Conservation (phyloP, 1,139 yeast species). For the Candida freyschussii region DNA sequence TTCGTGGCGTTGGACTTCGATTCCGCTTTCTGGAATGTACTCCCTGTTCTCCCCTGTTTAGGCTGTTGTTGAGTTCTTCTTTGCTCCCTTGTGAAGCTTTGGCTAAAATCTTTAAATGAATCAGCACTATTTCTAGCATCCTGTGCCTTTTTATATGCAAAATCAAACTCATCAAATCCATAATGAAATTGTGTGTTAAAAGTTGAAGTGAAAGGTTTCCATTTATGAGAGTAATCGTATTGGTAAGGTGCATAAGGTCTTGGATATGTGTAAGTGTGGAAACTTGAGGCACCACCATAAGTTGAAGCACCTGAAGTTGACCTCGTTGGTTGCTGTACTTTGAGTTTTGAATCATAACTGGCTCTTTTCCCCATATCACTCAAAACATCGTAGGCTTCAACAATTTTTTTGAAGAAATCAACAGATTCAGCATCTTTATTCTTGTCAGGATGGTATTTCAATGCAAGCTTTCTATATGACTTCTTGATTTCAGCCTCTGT, state of each 20-base stretch:
- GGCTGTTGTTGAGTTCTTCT: not conserved
- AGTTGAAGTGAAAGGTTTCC: no score
- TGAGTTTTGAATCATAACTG: constrained; percentile 40
- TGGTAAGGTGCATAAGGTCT: no score
- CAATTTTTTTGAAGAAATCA: constrained; percentile 44
- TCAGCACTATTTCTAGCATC: no score
- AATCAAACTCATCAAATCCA: no score
- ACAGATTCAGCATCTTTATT: constrained; percentile 49
- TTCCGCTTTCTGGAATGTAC: not conserved
- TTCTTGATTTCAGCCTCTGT: constrained; percentile 73
- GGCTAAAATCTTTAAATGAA: no score
- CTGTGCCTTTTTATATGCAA: no score
- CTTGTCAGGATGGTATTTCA: constrained; percentile 92
- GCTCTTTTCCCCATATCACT: constrained; percentile 44
- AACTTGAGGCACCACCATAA: no score
- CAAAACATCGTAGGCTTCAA: constrained; percentile 51
- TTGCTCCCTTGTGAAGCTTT: no score
- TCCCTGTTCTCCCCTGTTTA: not conserved
- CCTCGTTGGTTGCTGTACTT: no score
- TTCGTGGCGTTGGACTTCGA: not conserved
- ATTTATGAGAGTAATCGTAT: no score
- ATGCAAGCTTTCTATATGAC: constrained; percentile 82
- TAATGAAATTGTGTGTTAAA: no score
- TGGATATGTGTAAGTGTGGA: no score
- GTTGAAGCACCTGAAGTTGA: constrained; percentile 20